Percentiles rank a stretch among this genome's conserved stretches.
phyloP scores from a whole-genome alignment of 2,329 filamentous ascomycete species.

The Pseudocercospora crystallina region DNA sequence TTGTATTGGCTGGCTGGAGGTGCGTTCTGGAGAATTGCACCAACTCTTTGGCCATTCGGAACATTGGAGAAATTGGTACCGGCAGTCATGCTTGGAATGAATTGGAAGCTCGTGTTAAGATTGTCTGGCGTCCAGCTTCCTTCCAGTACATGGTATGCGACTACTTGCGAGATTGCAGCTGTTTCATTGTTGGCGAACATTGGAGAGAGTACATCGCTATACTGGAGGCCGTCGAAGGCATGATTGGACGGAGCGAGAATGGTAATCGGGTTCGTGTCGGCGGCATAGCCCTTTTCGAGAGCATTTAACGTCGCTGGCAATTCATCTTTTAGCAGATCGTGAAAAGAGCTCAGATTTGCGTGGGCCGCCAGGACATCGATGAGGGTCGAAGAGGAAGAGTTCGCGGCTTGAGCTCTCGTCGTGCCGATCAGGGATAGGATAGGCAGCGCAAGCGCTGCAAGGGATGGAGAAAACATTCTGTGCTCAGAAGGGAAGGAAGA shows the following conservation, averaged over 20 bases:
- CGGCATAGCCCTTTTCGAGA: conserved; percentile 22
- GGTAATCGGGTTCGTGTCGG: conserved; percentile 37
- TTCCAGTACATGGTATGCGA: conserved; percentile 17
- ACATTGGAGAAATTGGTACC: conserved; percentile 49
- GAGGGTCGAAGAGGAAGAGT: conserved; percentile 12
- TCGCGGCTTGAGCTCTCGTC: background rate
- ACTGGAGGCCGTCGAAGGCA: conserved; percentile 36
- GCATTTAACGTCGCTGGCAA: conserved; percentile 33
- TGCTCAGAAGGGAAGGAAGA: too few relatives aligned
- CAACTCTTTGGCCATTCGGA: conserved; percentile 51
- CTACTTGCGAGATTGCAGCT: conserved; percentile 11
- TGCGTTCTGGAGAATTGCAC: conserved; percentile 34
- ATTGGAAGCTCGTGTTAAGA: conserved; percentile 34
- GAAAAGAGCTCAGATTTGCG: conserved; percentile 17
- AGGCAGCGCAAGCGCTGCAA: too few relatives aligned
- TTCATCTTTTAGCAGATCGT: conserved; percentile 12
- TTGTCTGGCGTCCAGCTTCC: conserved; percentile 18
- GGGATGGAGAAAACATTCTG: too few relatives aligned
- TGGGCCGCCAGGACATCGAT: conserved; percentile 13
- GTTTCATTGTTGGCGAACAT: conserved; percentile 18
- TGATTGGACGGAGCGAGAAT: conserved; percentile 41
- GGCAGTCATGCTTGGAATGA: conserved; percentile 48
- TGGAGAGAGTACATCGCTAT: conserved; percentile 12
- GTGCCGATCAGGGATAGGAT: too few relatives aligned
- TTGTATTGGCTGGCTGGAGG: conserved; percentile 7